These are phyloP conservation scores for Middelhovenomyces tepae DNA, from an alignment of 805 yeast genomes.

Conservation along the genomic window DNA sequence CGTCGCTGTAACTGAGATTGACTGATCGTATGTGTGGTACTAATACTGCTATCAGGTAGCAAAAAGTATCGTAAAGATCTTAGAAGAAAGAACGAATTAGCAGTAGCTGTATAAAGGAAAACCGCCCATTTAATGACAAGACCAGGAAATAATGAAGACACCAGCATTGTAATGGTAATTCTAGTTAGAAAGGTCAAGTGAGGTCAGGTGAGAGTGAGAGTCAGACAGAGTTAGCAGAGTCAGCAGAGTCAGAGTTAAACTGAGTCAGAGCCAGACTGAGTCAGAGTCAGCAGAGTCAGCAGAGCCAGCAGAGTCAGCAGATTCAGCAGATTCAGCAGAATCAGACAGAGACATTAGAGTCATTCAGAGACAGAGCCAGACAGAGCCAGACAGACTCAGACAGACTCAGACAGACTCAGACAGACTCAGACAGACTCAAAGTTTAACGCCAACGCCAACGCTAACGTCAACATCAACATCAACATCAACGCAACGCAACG, in stretches of 20 bases:
- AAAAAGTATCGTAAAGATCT: constrained; percentile 57
- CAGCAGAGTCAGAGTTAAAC: constrained; percentile 1
- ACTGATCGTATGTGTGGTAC: constrained; percentile 38
- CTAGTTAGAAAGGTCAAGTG: too few species aligned
- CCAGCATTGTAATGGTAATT: constrained; percentile 28
- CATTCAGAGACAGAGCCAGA: too few species aligned
- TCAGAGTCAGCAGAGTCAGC: too few species aligned
- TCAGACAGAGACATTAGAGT: too few species aligned
- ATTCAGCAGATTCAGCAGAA: too few species aligned
- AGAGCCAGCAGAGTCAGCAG: too few species aligned
- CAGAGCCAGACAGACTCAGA: too few species aligned
- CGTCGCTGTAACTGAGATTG: constrained; percentile 67
- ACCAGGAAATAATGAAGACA: constrained; percentile 22
- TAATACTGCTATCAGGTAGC: constrained; percentile 50
- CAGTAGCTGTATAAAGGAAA: constrained; percentile 41
- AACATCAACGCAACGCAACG: constrained; percentile 27
- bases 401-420: too few species aligned
- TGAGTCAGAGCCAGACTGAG: constrained; percentile 19
- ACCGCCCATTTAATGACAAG: constrained; percentile 41
- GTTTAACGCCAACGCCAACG: too few species aligned
- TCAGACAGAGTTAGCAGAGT: too few species aligned
- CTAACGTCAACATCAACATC: constrained; percentile 31
- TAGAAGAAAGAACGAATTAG: constrained; percentile 44
- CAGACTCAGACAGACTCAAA: too few species aligned
- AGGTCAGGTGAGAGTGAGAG: too few species aligned